Evolutionary conservation across 169 alveolate species (phyloP).

Genomic region (Eimeria maxima): DNA sequence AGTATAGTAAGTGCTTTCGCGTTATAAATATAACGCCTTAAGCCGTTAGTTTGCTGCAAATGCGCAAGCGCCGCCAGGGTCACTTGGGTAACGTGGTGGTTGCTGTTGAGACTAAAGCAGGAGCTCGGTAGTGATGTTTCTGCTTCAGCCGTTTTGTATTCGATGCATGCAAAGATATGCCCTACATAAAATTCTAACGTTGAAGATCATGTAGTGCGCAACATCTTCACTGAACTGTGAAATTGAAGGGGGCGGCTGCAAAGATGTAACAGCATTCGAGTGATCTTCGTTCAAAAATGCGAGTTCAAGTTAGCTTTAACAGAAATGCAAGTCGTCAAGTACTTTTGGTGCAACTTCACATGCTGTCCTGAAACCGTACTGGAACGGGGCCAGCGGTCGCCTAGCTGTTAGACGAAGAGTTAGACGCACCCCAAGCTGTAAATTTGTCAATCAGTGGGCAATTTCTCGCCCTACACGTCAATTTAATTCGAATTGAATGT

Average conservation of each 20-base stretch:
- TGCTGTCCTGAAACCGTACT: not conserved
- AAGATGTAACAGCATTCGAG: not conserved
- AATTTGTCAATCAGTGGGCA: not conserved
- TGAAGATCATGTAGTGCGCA: not conserved
- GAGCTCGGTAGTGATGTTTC: not conserved
- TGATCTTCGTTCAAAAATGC: not conserved
- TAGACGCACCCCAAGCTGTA: not conserved
- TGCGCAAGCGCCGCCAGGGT: not conserved
- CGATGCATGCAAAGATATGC: too few species aligned
- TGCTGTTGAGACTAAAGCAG: not conserved
- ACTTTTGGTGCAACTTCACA: not conserved
- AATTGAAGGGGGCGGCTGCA: not conserved
- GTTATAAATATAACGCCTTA: not conserved
- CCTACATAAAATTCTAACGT: not conserved
- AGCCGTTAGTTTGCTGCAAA: not conserved
- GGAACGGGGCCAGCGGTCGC: conserved; percentile 41
- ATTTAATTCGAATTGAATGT: not conserved
- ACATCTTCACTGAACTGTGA: not conserved
- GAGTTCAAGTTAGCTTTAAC: not conserved
- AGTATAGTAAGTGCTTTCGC: not conserved
- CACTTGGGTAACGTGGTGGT: not conserved
- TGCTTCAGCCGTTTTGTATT: not conserved
- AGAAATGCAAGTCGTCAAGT: not conserved
- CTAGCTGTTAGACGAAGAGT: not conserved
- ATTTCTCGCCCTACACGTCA: not conserved